Base-by-base conservation (phyloP, 2,329 filamentous ascomycete species). In the Ceratocystis huliohia region DNA sequence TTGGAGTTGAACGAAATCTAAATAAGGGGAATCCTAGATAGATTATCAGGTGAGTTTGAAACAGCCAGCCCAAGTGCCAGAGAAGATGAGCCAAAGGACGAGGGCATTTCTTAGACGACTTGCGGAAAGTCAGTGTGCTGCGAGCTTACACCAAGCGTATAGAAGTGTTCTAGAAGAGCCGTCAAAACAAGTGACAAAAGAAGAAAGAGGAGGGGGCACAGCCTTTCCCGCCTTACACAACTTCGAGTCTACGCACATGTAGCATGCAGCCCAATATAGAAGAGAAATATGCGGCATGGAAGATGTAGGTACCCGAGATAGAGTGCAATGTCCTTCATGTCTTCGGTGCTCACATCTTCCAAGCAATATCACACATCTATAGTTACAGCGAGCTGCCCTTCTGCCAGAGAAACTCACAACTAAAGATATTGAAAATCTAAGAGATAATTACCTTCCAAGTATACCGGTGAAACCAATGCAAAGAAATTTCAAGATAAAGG, bases 201-300 rank as follows among this genome's bases (percentile, higher is more conserved):
- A 22, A 64, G 4, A 15, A 48, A 56, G 30, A 53, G 7, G 53
- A 53, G 37, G 37, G 37, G 13, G 28, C 33, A 44, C 45, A 64
- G 28, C 45, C 45, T 50, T 41, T 50, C 48, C 48, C 48, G 45
- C 45, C 30, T 46, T 64, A 37, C 63, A 64, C 22, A 50, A 13
- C n/a, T 22, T 20, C 20, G 17, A 50, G 20, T 20, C 48, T 20
- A 22, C 8, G n/a, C 48, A 50, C 20, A 8, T 20, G 46, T 48
- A 48, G 46, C 46, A 48, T 48, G n/a, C 46, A 41, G 13, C 37
- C 37, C 37, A 41, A 41, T 41, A 15, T 41, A 41, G 37, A 41
- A 41, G 37, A 10, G 37, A 5, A 41, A 15, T 13, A 41, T 41
- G 37, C 37, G 10, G 10, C 46, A 48, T 50, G 22, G 48, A 22